Evolutionary conservation across 805 yeast species (phyloP), one percentile per base, ranked within the genome.

Genomic region (Priceomyces castillae): DNA sequence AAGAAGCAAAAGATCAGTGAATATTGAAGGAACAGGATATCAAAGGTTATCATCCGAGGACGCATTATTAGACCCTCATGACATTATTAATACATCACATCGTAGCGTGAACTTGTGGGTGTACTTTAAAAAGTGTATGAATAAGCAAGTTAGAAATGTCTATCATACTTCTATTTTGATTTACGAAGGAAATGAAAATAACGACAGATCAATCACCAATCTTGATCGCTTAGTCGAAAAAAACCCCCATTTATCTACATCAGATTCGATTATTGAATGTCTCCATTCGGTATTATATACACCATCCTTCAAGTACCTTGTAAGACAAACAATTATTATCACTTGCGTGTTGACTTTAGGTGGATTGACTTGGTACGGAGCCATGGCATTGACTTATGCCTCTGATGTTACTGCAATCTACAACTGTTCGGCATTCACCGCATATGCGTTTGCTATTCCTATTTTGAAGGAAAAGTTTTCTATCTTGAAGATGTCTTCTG

Each of bases 391-490:
- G 57, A 82, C 95, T 0, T 84, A 90, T 22, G 88, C 95, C 0
- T 74, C 88, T 2, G 96, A 89, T 55, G 84, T 89, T 30, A 89
- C 96, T 2, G 96, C 96, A 2, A 88, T 88, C 47, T 89, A 88
- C 66, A 88, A 89, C 66, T 87, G 94, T 59, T 83, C 92, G 12
- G 95, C 96, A 0, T 89, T 89, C 60, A 84, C 90, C 3, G 96
- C 96, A 0, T 83, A 89, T 56, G 77, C 86, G 12, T 88, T 89
- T 63, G 88, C 95, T 3, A 81, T 89, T 20, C 86, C 90, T 1
- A 62, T 89, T 16, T 68, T 89, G 40, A 67, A 77, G 26, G 96
- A 89, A 55, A 67, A 63, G 38, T 79, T 87, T 54, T 77, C 82
- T 3, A 71, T 78, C 70, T 55, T 77, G 40, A 88, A 89, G 61